Conservation (phyloP, 345 rosid genomes). For the Acer campestre region DNA sequence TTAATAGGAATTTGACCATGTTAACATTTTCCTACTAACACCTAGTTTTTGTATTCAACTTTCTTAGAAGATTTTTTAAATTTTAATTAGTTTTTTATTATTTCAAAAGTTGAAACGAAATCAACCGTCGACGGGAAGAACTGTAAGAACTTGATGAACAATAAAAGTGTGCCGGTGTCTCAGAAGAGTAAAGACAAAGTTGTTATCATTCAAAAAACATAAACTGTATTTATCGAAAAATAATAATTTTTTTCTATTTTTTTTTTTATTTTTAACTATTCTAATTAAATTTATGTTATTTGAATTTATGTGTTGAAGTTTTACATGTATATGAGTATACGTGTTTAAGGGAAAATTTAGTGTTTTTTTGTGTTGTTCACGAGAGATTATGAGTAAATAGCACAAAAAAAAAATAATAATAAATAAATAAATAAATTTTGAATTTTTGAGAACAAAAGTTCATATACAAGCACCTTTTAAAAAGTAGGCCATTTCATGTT, state of each 20-base stretch:
- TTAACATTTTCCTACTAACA: too few species aligned
- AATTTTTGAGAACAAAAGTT: not conserved
- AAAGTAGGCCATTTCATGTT: not conserved
- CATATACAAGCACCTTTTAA: not conserved
- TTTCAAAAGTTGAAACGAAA: slow-evolving; percentile 57
- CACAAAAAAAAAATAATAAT: too few species aligned
- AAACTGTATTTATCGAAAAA: slow-evolving; percentile 50
- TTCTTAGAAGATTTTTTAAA: too few species aligned
- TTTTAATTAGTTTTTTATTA: too few species aligned
- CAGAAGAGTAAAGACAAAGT: slow-evolving; percentile 81
- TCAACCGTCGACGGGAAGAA: slow-evolving; percentile 41
- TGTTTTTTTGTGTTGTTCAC: not conserved
- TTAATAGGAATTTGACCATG: too few species aligned
- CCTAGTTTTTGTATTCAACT: too few species aligned
- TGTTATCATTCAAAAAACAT: slow-evolving; percentile 74
- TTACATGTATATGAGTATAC: too few species aligned
- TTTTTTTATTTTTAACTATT: too few species aligned
- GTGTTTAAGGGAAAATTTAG: not conserved
- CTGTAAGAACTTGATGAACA: slow-evolving; percentile 36
- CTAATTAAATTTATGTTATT: not conserved
- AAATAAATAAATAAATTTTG: not conserved
- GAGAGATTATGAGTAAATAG: not conserved
- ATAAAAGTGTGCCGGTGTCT: slow-evolving; percentile 50
- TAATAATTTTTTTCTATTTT: too few species aligned
- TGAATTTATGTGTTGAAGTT: too few species aligned